Evolutionary conservation across 139 green algal genomes (phyloP).

Genomic region (Chlamydomonas incerta): DNA sequence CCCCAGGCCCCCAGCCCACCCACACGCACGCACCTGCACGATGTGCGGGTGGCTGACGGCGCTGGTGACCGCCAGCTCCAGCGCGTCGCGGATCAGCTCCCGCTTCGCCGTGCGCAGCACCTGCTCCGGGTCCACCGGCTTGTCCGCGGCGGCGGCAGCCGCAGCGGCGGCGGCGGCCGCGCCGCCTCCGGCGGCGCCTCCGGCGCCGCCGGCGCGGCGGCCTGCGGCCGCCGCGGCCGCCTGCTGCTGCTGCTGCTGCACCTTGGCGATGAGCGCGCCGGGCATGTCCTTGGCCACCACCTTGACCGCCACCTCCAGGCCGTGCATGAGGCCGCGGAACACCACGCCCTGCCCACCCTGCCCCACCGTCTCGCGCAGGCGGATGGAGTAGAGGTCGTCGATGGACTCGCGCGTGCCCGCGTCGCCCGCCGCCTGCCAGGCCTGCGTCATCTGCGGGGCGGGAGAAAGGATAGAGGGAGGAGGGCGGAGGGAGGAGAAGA

Average conservation of each 20-base stretch:
- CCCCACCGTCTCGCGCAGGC: constrained; percentile 38
- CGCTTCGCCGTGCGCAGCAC: constrained; percentile 21
- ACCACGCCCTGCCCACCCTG: constrained; percentile 43
- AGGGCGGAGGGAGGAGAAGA: not conserved
- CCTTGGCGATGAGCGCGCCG: constrained; percentile 9
- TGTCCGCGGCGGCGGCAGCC: not conserved
- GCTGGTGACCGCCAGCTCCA: constrained; percentile 37
- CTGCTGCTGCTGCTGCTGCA: constrained; percentile 36
- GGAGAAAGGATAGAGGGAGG: not conserved
- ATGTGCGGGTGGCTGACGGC: constrained; percentile 35
- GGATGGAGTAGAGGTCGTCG: constrained; percentile 43
- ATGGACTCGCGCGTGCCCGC: constrained; percentile 22
- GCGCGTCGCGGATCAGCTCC: constrained; percentile 32
- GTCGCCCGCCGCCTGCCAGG: constrained; percentile 26
- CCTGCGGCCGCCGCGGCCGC: not conserved
- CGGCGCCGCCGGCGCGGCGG: not conserved
- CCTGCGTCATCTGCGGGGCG: constrained; percentile 3
- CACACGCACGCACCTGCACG: constrained; percentile 20
- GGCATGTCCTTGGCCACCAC: constrained; percentile 38
- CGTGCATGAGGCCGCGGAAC: constrained; percentile 30
- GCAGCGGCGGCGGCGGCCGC: not conserved
- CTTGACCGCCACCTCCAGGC: constrained; percentile 45
- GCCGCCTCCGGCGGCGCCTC: not conserved
- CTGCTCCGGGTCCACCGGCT: constrained; percentile 12
- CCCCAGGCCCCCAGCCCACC: too few species aligned